A percentile compares a stretch with the other conserved stretches of the same genome.
Evolutionary conservation across 192 early-diverging fungal genomes (phyloP).

Genomic region (Podila horticola): DNA sequence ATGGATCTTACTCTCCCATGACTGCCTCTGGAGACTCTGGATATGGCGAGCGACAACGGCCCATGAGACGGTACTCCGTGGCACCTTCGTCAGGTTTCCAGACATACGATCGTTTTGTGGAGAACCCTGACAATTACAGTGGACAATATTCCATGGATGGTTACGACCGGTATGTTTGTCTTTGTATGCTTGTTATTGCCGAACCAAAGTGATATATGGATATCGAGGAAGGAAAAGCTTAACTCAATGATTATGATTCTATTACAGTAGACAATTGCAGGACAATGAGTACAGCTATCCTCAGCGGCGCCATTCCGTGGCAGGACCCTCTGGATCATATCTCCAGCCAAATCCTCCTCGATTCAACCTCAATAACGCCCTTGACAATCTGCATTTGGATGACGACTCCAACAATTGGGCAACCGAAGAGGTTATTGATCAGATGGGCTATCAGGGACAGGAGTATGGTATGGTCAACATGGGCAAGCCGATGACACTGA

Average conservation of each 20-base stretch:
- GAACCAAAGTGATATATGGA: not conserved
- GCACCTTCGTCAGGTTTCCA: conserved; percentile 45
- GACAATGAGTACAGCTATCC: conserved; percentile 32
- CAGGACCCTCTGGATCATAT: conserved; percentile 55
- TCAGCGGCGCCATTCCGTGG: conserved; percentile 63
- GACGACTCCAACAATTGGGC: conserved; percentile 12
- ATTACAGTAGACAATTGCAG: not conserved
- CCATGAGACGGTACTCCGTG: conserved; percentile 26
- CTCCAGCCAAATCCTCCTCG: conserved; percentile 26
- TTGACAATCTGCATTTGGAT: conserved; percentile 45
- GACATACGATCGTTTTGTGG: conserved; percentile 35
- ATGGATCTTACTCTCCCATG: conserved; percentile 1
- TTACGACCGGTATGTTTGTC: not conserved
- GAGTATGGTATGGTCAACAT: conserved; percentile 42
- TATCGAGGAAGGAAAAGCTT: not conserved
- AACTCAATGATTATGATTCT: too few relatives aligned
- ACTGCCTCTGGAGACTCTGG: not conserved
- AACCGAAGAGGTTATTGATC: conserved; percentile 46
- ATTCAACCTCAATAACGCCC: conserved; percentile 33
- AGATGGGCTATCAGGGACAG: conserved; percentile 50
- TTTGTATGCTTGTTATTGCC: not conserved
- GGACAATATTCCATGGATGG: not conserved
- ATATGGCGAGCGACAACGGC: conserved; percentile 9
- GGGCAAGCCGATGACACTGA: conserved; percentile 59
- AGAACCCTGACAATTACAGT: conserved; percentile 11